phyloP scores from a whole-genome alignment of 2,329 filamentous ascomycete genomes.

The Fusarium nematophilum region DNA sequence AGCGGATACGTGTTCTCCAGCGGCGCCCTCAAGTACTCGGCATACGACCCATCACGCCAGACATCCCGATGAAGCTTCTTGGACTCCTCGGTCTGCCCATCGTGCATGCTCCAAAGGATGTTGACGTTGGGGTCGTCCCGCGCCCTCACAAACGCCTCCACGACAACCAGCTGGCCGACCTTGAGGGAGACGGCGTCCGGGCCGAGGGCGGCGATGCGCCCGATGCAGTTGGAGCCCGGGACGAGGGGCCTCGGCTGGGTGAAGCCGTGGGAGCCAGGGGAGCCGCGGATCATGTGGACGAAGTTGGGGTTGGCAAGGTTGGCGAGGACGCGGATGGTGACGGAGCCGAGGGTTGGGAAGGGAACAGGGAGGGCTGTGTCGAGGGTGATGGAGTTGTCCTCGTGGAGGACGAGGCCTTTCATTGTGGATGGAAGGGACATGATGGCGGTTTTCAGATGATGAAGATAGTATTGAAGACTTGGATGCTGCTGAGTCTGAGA shows the following conservation, averaged over 20 bases:
- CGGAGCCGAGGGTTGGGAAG: slow-evolving; percentile 27
- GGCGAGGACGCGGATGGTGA: slow-evolving; percentile 39
- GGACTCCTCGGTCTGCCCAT: slow-evolving; percentile 41
- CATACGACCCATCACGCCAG: slow-evolving; percentile 49
- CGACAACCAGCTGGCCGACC: slow-evolving; percentile 48
- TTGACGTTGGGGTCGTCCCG: slow-evolving; percentile 46
- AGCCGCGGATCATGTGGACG: slow-evolving; percentile 26
- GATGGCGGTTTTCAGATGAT: not conserved
- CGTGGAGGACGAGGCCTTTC: slow-evolving; percentile 32
- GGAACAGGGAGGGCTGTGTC: slow-evolving; percentile 29
- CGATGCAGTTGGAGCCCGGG: slow-evolving; percentile 49
- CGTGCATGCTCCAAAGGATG: slow-evolving; percentile 47
- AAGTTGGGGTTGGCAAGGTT: slow-evolving; percentile 45
- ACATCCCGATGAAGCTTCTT: slow-evolving; percentile 42
- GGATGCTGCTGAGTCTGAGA: not conserved
- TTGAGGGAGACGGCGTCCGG: slow-evolving; percentile 47
- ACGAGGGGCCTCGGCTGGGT: slow-evolving; percentile 46
- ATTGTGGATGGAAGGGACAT: slow-evolving; percentile 35
- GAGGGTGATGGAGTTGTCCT: slow-evolving; percentile 25
- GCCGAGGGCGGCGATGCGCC: slow-evolving; percentile 50
- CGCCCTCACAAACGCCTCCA: slow-evolving; percentile 47
- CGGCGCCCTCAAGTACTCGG: slow-evolving; percentile 46
- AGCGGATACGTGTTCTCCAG: slow-evolving; percentile 50
- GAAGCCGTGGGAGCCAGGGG: slow-evolving; percentile 15
- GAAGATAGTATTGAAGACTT: not conserved